These are phyloP conservation scores for Arthrobotrys entomopaga DNA, from an alignment of 2,329 filamentous ascomycete genomes.

Conservation along the genomic window DNA sequence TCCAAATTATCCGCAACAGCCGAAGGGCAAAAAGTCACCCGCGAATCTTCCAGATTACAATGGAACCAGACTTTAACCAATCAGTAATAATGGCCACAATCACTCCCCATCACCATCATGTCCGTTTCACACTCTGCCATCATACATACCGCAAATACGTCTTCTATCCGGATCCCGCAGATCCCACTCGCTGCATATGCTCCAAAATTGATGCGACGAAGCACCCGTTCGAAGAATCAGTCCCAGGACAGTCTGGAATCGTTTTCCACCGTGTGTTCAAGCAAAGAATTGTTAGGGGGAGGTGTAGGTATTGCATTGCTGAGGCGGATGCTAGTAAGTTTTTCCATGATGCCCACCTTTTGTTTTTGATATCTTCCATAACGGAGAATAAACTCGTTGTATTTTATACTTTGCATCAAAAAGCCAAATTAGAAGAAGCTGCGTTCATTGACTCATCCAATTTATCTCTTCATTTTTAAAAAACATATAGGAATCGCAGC, in stretches of 20 bases:
- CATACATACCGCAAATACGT: slow-evolving; percentile 26
- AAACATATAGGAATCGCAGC: too few species aligned
- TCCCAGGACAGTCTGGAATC: slow-evolving; percentile 16
- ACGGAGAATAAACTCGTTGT: too few species aligned
- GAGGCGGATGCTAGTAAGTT: background rate
- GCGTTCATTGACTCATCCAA: too few species aligned
- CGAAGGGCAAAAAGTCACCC: background rate
- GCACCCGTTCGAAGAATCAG: background rate
- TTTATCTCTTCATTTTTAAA: too few species aligned
- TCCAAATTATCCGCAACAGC: background rate
- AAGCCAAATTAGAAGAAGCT: too few species aligned
- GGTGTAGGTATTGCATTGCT: slow-evolving; percentile 6
- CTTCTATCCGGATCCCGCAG: slow-evolving; percentile 10
- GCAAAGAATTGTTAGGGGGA: slow-evolving; percentile 5
- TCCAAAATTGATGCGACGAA: slow-evolving; percentile 3
- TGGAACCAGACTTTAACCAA: too few species aligned
- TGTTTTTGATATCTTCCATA: too few species aligned
- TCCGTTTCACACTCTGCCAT: slow-evolving; percentile 21
- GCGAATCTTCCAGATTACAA: too few species aligned
- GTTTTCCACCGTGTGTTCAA: slow-evolving; percentile 9
- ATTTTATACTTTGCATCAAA: too few species aligned
- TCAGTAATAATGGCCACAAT: background rate
- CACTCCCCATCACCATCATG: slow-evolving; percentile 15
- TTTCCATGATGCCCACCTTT: too few species aligned
- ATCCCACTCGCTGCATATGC: slow-evolving; percentile 3